Conservation (phyloP, 2,329 filamentous ascomycete genomes). For the Ceratocystis alfenasii region DNA sequence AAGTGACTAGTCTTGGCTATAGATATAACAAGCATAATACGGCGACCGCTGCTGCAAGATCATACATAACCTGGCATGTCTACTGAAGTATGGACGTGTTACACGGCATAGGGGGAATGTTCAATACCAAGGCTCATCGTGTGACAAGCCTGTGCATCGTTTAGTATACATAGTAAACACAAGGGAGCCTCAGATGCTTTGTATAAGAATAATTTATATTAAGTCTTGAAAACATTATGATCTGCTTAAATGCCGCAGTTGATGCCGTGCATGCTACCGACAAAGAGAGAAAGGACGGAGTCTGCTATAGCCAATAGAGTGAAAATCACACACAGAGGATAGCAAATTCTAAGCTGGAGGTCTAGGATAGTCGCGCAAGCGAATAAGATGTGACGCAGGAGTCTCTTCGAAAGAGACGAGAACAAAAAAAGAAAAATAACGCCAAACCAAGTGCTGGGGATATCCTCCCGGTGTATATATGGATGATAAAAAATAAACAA, state of each 20-base stretch:
- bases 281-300: neutral
- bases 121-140: neutral
- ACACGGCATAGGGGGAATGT: neutral
- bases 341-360: neutral
- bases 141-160: neutral
- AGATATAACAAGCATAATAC: no score
- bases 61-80: no score
- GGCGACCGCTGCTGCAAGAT: no score
- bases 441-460: slow-evolving; percentile 6
- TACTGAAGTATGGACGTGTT: neutral
- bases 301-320: neutral
- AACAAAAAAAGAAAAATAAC: neutral
- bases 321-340: neutral
- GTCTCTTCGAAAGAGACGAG: neutral
- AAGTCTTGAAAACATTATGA: slow-evolving; percentile 13
- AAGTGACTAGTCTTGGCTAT: no score
- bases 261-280: slow-evolving; percentile 6
- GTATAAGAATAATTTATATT: neutral
- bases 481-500: slow-evolving; percentile 10
- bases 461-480: slow-evolving; percentile 3
- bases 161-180: neutral
- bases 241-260: neutral
- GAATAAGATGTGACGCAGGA: neutral
- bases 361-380: neutral
- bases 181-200: neutral